phyloP scores from a whole-genome alignment of 1,139 yeast species.

The Blastobotrys raffinosifermentans region DNA sequence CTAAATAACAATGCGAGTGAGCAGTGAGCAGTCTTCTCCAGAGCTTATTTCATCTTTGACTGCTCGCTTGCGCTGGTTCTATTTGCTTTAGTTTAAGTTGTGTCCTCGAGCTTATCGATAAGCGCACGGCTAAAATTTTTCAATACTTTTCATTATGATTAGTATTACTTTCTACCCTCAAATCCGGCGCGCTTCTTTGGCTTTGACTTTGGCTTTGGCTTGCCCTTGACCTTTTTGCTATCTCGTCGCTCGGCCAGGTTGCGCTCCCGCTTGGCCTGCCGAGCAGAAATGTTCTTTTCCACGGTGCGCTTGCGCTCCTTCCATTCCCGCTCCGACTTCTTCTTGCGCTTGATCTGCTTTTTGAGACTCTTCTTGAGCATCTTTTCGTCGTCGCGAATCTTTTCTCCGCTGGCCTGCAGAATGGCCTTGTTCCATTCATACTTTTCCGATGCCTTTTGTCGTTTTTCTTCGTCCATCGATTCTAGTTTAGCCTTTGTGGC shows the following conservation, averaged over 20 bases:
- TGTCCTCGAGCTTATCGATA: no score
- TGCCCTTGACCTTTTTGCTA: conserved; percentile 61
- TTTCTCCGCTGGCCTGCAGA: conserved; percentile 82
- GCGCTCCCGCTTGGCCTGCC: conserved; percentile 75
- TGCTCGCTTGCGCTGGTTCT: no score
- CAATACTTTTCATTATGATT: no score
- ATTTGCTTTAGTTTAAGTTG: no score
- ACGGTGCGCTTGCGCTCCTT: conserved; percentile 60
- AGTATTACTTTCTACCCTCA: conserved; percentile 40
- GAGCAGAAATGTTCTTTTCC: conserved; percentile 64
- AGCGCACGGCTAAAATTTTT: no score
- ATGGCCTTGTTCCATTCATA: conserved; percentile 81
- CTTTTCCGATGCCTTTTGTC: conserved; percentile 56
- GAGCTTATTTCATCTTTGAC: no score
- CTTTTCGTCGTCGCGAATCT: conserved; percentile 84
- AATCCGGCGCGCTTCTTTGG: conserved; percentile 42
- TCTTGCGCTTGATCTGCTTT: conserved; percentile 71
- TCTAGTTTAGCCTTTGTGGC: conserved; percentile 62
- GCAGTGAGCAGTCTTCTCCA: no score
- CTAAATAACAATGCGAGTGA: no score
- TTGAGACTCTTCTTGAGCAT: conserved; percentile 79
- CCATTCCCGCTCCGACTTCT: conserved; percentile 83
- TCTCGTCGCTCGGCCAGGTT: conserved; percentile 77
- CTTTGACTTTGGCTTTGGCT: conserved; percentile 21
- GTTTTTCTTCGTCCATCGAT: conserved; percentile 58